phyloP scores from a whole-genome alignment of 1,139 yeast genomes.

The Groenewaldozyma auringiensis region DNA sequence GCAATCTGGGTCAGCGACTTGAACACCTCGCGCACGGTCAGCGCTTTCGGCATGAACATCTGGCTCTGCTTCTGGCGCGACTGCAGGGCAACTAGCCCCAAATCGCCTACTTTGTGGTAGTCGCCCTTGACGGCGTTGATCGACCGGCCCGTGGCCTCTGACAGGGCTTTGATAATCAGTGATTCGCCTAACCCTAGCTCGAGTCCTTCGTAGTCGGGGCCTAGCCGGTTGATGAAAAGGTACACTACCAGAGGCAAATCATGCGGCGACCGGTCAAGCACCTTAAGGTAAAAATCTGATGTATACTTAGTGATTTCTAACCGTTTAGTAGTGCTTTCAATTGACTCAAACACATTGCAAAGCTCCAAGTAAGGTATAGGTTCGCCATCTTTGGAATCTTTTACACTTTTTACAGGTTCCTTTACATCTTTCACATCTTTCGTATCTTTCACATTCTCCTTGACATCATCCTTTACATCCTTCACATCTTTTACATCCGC shows the following conservation, averaged over 20 bases:
- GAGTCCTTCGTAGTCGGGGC: constrained; percentile 92
- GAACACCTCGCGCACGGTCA: constrained; percentile 69
- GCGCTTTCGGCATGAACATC: constrained; percentile 84
- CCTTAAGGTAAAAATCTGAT: constrained; percentile 59
- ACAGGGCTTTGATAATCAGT: constrained; percentile 73
- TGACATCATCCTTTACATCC: not conserved
- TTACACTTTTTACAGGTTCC: not conserved
- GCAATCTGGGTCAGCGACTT: constrained; percentile 72
- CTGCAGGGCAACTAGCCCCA: constrained; percentile 81
- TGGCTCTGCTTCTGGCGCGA: constrained; percentile 82
- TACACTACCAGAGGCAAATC: constrained; percentile 68
- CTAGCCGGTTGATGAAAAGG: constrained; percentile 76
- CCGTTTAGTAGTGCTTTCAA: constrained; percentile 75
- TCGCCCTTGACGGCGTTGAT: constrained; percentile 62
- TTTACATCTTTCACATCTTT: not conserved
- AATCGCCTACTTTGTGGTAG: constrained; percentile 75
- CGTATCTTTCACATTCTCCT: not conserved
- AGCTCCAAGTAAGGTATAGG: constrained; percentile 55
- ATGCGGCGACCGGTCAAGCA: constrained; percentile 50
- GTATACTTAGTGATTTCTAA: constrained; percentile 70
- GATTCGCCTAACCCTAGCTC: constrained; percentile 93
- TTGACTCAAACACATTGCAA: constrained; percentile 60
- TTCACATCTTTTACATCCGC: too few relatives aligned
- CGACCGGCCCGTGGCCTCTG: constrained; percentile 84
- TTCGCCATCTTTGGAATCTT: constrained; percentile 25